A percentile compares a stretch with the other conserved stretches of the same genome.
These are phyloP conservation scores for Barbatosphaeria neglecta DNA, from an alignment of 495 filamentous ascomycete species.

Conservation along the genomic window DNA sequence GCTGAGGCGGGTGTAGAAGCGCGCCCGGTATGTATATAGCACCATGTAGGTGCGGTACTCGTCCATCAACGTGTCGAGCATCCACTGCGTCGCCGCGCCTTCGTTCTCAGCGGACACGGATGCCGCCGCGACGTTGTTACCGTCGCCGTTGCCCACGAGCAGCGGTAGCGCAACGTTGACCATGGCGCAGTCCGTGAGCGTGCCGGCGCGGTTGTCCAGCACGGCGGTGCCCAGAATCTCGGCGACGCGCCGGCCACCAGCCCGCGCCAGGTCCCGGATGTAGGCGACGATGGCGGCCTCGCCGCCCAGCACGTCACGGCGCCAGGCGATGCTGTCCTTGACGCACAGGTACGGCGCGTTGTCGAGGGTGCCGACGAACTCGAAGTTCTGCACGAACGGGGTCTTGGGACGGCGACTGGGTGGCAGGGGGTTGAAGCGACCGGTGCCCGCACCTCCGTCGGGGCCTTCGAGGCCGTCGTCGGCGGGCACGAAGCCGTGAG, in stretches of 20 bases:
- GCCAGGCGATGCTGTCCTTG: constrained; percentile 56
- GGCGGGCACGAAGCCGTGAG: constrained; percentile 47
- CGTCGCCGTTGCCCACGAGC: constrained; percentile 5
- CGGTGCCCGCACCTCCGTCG: no score
- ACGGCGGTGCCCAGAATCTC: constrained; percentile 57
- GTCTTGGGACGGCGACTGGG: constrained; percentile 32
- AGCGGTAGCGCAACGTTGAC: constrained; percentile 68
- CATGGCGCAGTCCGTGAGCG: constrained; percentile 39
- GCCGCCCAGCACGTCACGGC: constrained; percentile 57
- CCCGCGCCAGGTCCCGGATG: constrained; percentile 39
- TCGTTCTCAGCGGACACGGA: constrained; percentile 23
- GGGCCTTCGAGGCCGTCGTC: no score
- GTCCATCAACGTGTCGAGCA: constrained; percentile 39
- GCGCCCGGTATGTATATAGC: constrained; percentile 44
- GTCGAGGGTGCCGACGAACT: constrained; percentile 69
- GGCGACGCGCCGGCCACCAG: constrained; percentile 48
- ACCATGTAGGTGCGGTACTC: constrained; percentile 63
- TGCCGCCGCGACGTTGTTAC: constrained; percentile 4
- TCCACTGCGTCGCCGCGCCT: constrained; percentile 37
- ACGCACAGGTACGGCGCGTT: constrained; percentile 59
- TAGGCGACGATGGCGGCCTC: constrained; percentile 58
- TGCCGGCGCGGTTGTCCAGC: constrained; percentile 44
- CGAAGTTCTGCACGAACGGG: constrained; percentile 57
- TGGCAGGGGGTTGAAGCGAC: constrained; percentile 40
- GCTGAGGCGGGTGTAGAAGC: constrained; percentile 60